phyloP scores from a whole-genome alignment of 352 stramenopile genomes.

The Phytopythium montanum region DNA sequence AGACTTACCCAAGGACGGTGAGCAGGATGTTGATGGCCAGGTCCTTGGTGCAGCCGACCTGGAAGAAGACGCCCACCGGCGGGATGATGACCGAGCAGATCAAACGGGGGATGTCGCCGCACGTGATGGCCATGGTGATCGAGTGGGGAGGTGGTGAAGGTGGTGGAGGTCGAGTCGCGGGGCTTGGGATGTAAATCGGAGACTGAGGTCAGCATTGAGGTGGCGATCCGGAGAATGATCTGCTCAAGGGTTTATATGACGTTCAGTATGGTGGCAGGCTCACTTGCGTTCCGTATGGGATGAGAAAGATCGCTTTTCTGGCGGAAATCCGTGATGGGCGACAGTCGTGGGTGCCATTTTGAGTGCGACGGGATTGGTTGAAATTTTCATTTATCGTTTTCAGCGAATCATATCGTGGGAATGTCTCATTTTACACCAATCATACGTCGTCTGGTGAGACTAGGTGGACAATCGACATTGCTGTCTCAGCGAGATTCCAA shows the following conservation, averaged over 20 bases:
- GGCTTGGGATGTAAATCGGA: conserved; percentile 3
- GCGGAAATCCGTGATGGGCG: neutral
- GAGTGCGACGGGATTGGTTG: neutral
- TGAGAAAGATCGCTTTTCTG: conserved; percentile 1
- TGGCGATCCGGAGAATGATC: neutral
- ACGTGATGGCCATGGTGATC: conserved; percentile 43
- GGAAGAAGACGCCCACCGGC: conserved; percentile 50
- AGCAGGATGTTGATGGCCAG: conserved; percentile 66
- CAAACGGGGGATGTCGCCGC: conserved; percentile 43
- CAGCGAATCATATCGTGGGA: neutral
- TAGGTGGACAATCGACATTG: neutral
- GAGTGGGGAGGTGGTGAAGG: neutral
- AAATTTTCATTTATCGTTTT: neutral
- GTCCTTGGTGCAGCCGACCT: conserved; percentile 55
- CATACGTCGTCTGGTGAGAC: no score
- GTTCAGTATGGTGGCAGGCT: neutral
- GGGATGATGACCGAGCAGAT: conserved; percentile 50
- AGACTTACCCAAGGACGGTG: conserved; percentile 45
- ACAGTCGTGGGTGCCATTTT: conserved; percentile 1
- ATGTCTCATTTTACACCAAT: neutral
- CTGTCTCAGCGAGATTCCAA: neutral
- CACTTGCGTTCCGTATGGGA: neutral
- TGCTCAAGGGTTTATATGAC: neutral
- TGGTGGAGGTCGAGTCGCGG: neutral
- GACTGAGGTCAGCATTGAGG: neutral